These are phyloP conservation scores for Vanderwaltozyma tropicalis DNA, from an alignment of 805 yeast species.

Conservation along the genomic window DNA sequence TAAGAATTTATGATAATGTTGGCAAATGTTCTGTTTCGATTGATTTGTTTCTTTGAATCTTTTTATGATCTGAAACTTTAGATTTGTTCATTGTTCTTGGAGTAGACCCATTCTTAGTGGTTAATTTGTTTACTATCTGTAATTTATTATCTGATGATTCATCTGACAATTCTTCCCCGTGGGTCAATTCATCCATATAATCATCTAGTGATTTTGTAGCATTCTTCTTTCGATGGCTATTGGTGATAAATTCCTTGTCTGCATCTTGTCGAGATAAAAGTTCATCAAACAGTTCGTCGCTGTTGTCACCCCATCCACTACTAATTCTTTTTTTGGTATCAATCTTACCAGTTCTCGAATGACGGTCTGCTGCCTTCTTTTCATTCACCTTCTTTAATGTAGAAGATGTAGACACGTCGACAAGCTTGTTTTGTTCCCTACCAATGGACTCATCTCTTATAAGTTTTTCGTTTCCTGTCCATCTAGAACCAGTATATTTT, in stretches of 20 bases:
- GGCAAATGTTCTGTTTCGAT: slow-evolving; percentile 62
- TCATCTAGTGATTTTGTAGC: slow-evolving; percentile 82
- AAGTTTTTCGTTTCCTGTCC: slow-evolving; percentile 84
- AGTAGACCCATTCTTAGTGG: too few relatives aligned
- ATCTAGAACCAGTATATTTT: slow-evolving; percentile 37
- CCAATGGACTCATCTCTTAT: slow-evolving; percentile 64
- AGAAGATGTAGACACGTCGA: slow-evolving; percentile 40
- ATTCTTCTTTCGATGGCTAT: slow-evolving; percentile 29
- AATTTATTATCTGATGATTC: too few relatives aligned
- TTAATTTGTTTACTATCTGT: too few relatives aligned
- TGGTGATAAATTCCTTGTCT: slow-evolving; percentile 42
- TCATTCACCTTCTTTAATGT: slow-evolving; percentile 38
- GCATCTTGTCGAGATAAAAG: slow-evolving; percentile 50
- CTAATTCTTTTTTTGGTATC: slow-evolving; percentile 77
- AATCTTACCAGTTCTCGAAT: slow-evolving; percentile 68
- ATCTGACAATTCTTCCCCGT: neutral
- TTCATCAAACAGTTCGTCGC: slow-evolving; percentile 57
- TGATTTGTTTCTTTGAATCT: slow-evolving; percentile 23
- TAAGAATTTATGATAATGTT: slow-evolving; percentile 39
- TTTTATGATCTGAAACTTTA: slow-evolving; percentile 8
- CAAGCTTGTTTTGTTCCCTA: slow-evolving; percentile 40
- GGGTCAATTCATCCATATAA: slow-evolving; percentile 44
- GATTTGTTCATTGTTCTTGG: too few relatives aligned
- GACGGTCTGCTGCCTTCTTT: slow-evolving; percentile 60
- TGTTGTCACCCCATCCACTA: slow-evolving; percentile 83